These are phyloP conservation scores for Aspergillus sp. DNA, from an alignment of 2,329 filamentous ascomycete genomes.

Conservation along the genomic window DNA sequence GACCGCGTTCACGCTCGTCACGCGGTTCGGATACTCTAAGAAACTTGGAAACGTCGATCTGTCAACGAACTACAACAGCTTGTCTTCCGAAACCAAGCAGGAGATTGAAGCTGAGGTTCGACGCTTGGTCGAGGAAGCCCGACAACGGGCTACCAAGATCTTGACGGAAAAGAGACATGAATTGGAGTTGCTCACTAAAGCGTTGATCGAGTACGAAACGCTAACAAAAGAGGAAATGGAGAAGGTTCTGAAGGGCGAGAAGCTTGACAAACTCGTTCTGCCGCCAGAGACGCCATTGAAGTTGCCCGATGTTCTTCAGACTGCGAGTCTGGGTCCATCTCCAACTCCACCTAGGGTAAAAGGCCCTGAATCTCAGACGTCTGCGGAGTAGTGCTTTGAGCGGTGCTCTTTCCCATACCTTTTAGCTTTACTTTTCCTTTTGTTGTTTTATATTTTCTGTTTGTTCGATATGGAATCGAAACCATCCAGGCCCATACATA, in stretches of 20 bases:
- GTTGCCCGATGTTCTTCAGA: conserved; percentile 57
- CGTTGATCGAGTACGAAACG: conserved; percentile 91
- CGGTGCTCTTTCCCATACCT: background rate
- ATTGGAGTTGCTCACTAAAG: conserved; percentile 82
- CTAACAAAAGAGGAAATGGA: conserved; percentile 85
- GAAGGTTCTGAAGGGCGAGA: conserved; percentile 83
- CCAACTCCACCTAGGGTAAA: conserved; percentile 16
- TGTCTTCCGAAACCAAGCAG: conserved; percentile 83
- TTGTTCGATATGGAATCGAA: conserved; percentile 1
- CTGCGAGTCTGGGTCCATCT: conserved; percentile 29
- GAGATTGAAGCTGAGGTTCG: conserved; percentile 88
- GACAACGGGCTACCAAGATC: conserved; percentile 69
- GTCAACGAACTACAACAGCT: conserved; percentile 71
- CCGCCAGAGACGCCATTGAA: conserved; percentile 59
- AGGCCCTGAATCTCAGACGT: conserved; percentile 17
- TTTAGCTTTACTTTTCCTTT: background rate
- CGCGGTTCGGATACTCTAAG: conserved; percentile 83
- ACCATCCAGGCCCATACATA: conserved; percentile 1
- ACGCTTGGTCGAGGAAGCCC: conserved; percentile 76
- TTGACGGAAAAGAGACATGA: conserved; percentile 76
- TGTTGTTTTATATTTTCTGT: background rate
- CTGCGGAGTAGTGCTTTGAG: conserved; percentile 22
- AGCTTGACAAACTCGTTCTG: conserved; percentile 67
- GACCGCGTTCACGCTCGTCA: conserved; percentile 84
- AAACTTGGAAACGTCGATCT: conserved; percentile 89